phyloP scores from a whole-genome alignment of 306 rosid genomes.

The Ziziphus jujuba region DNA sequence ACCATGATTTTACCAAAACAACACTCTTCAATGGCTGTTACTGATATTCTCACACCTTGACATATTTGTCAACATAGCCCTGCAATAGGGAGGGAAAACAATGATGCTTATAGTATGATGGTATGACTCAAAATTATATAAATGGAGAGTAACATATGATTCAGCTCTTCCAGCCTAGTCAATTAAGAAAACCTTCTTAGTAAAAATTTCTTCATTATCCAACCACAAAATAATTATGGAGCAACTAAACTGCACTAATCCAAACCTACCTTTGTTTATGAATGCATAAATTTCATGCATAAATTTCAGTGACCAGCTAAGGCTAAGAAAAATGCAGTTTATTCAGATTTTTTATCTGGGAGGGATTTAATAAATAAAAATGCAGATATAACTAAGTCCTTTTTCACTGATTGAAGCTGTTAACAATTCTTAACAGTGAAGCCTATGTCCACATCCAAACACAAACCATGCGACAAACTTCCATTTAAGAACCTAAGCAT shows the following conservation, averaged over 20 bases:
- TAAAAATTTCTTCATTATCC: neutral
- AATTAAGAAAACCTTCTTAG: neutral
- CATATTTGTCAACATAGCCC: conserved; percentile 89
- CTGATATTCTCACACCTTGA: conserved; percentile 45
- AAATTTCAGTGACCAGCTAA: neutral
- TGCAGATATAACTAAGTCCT: too few species aligned
- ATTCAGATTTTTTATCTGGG: neutral
- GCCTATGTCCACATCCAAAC: neutral
- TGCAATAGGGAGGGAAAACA: conserved; percentile 31
- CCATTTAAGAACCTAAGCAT: neutral
- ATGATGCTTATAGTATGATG: conserved; percentile 1
- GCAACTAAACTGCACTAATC: neutral
- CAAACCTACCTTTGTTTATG: neutral
- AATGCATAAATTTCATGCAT: too few species aligned
- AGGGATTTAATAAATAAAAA: neutral
- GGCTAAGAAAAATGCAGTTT: neutral
- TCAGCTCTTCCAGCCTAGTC: neutral
- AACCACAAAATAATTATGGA: neutral
- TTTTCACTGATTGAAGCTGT: neutral
- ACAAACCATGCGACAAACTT: neutral
- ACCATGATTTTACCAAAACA: conserved; percentile 2
- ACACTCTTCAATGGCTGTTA: conserved; percentile 5
- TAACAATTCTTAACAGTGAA: neutral
- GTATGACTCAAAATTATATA: neutral
- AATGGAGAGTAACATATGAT: neutral